Evolutionary conservation across 2,329 filamentous ascomycete genomes (phyloP).

Genomic region (Curvularia spicifera): DNA sequence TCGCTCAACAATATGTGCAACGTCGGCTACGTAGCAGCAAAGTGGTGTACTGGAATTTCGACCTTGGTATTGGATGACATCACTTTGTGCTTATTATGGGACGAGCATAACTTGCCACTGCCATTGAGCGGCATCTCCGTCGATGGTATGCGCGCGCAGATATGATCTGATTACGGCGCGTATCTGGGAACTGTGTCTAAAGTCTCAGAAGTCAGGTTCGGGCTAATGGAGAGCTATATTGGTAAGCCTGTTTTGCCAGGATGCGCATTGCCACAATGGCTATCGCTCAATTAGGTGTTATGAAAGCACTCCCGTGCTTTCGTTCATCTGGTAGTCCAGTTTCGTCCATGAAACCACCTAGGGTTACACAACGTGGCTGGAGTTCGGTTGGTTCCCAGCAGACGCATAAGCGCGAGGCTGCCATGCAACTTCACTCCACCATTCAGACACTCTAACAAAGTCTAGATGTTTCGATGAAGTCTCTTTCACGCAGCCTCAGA

Average conservation of each 20-base stretch:
- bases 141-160: slow-evolving; percentile 53
- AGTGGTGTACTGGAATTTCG: slow-evolving; percentile 50
- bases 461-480: slow-evolving; percentile 25
- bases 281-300: slow-evolving; percentile 11
- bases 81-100: slow-evolving; percentile 55
- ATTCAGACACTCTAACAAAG: slow-evolving; percentile 32
- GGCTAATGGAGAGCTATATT: slow-evolving; percentile 37
- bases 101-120: slow-evolving; percentile 47
- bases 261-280: slow-evolving; percentile 12
- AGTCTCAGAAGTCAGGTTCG: slow-evolving; percentile 23
- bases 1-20: slow-evolving; percentile 54
- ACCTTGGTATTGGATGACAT: slow-evolving; percentile 49
- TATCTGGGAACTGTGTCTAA: slow-evolving; percentile 32
- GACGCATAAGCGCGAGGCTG: slow-evolving; percentile 32
- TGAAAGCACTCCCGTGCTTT: slow-evolving; percentile 16
- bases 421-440: slow-evolving; percentile 32
- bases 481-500: slow-evolving; percentile 14
- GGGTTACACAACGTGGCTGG: slow-evolving; percentile 11
- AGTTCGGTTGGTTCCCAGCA: slow-evolving; percentile 27
- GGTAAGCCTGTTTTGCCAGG: slow-evolving; percentile 29
- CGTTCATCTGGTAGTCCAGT: slow-evolving; percentile 17
- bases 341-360: slow-evolving; percentile 16
- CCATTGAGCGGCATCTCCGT: slow-evolving; percentile 58
- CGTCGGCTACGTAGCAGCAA: slow-evolving; percentile 59
- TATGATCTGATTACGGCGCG: slow-evolving; percentile 23